phyloP scores from a whole-genome alignment of 2,329 filamentous ascomycete species.

The Diaporthe ilicicola region DNA sequence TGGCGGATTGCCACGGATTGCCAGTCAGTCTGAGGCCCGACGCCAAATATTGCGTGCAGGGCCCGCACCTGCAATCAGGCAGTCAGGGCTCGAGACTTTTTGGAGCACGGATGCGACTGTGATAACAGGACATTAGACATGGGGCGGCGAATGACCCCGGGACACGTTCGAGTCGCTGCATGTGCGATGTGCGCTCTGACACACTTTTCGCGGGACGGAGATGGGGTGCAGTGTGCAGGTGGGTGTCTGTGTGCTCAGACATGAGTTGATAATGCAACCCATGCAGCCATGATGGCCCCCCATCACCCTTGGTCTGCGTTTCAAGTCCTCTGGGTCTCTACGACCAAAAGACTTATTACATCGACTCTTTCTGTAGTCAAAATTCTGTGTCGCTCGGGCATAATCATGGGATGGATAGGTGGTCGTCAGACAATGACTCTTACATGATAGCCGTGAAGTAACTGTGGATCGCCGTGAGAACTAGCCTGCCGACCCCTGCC shows the following conservation, averaged over 20 bases:
- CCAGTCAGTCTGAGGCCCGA: constrained; percentile 11
- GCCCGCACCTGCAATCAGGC: neutral
- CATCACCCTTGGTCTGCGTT: constrained; percentile 12
- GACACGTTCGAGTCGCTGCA: constrained; percentile 14
- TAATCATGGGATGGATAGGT: neutral
- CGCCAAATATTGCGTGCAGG: constrained; percentile 9
- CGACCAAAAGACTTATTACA: neutral
- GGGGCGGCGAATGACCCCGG: constrained; percentile 11
- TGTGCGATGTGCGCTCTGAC: constrained; percentile 18
- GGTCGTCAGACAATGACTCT: constrained; percentile 16
- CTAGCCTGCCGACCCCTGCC: neutral
- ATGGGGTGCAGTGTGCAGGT: constrained; percentile 16
- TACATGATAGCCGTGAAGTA: neutral
- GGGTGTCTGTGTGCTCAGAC: constrained; percentile 18
- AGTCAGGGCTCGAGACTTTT: neutral
- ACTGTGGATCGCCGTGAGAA: constrained; percentile 4
- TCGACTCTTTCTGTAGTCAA: neutral
- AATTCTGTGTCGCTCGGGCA: neutral
- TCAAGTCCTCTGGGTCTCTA: constrained; percentile 3
- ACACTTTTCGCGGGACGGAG: constrained; percentile 13
- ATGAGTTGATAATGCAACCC: constrained; percentile 13
- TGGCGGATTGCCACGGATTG: constrained; percentile 4
- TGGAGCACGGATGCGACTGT: constrained; percentile 22
- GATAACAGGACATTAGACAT: constrained; percentile 5
- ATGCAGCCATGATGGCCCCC: constrained; percentile 1